A percentile compares a stretch with the other conserved stretches of the same genome.
Evolutionary conservation across 805 yeast species (phyloP).

Genomic region (Nakazawaea sp.): DNA sequence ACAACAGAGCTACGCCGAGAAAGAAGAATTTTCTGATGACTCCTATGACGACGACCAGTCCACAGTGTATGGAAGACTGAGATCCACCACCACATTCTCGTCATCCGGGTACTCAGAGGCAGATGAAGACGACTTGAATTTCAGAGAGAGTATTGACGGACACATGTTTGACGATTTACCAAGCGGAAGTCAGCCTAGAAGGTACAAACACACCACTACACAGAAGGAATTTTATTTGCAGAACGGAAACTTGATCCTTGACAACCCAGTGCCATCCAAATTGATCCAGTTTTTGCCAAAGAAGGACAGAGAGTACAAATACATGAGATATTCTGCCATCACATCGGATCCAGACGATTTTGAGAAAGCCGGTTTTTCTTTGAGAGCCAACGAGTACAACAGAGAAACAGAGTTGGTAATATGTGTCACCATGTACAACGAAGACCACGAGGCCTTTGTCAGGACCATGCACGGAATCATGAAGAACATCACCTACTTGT

Average conservation of each 20-base stretch:
- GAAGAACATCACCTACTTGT: slow-evolving; percentile 83
- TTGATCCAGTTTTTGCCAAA: slow-evolving; percentile 79
- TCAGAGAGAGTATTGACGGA: slow-evolving; percentile 20
- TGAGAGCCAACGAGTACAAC: slow-evolving; percentile 79
- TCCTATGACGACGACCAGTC: slow-evolving; percentile 5
- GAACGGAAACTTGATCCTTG: slow-evolving; percentile 79
- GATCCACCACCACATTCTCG: background rate
- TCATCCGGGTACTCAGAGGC: slow-evolving; percentile 3
- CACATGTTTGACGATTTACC: slow-evolving; percentile 24
- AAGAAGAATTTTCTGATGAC: background rate
- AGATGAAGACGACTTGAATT: slow-evolving; percentile 4
- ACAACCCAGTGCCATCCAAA: slow-evolving; percentile 91
- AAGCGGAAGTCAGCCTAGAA: slow-evolving; percentile 27
- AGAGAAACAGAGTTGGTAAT: slow-evolving; percentile 90
- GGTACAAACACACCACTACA: slow-evolving; percentile 25
- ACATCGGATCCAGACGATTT: slow-evolving; percentile 90
- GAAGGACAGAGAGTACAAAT: slow-evolving; percentile 87
- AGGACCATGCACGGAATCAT: slow-evolving; percentile 93
- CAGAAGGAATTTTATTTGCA: slow-evolving; percentile 68
- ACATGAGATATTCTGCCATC: slow-evolving; percentile 96
- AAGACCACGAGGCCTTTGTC: slow-evolving; percentile 82
- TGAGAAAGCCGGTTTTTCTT: slow-evolving; percentile 69
- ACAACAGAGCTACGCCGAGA: background rate
- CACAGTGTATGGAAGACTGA: slow-evolving; percentile 2
- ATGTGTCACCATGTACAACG: slow-evolving; percentile 97